These are phyloP conservation scores for Daldinia bambusicola DNA, from an alignment of 495 filamentous ascomycete species.

Conservation along the genomic window DNA sequence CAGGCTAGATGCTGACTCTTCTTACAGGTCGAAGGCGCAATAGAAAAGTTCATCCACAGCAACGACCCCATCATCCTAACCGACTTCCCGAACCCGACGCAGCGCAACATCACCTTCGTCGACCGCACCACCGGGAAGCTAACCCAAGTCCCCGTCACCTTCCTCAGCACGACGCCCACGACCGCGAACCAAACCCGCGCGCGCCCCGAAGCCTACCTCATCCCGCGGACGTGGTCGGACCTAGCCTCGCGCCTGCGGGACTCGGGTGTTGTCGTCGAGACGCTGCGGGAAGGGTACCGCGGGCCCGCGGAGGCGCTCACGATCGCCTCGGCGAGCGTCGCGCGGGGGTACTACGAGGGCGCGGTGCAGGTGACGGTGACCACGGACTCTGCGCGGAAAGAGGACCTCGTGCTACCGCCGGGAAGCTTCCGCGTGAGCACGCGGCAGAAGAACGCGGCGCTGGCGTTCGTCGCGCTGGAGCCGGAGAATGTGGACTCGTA, in stretches of 20 bases:
- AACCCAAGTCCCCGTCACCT: conserved; percentile 43
- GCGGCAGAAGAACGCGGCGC: conserved; percentile 45
- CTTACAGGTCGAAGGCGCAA: conserved; percentile 42
- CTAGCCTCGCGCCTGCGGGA: conserved; percentile 43
- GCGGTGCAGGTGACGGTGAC: conserved; percentile 48
- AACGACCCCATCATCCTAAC: conserved; percentile 45
- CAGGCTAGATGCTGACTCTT: not conserved
- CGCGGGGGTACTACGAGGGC: conserved; percentile 48
- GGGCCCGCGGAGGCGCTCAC: conserved; percentile 45
- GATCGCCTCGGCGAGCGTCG: conserved; percentile 40
- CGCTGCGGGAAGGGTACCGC: conserved; percentile 38
- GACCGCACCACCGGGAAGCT: conserved; percentile 36
- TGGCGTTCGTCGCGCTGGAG: conserved; percentile 48
- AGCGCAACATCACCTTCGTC: conserved; percentile 44
- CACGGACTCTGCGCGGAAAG: conserved; percentile 25
- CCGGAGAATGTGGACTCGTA: conserved; percentile 52
- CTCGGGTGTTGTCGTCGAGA: conserved; percentile 46
- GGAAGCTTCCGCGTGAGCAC: conserved; percentile 43
- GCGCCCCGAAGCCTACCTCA: conserved; percentile 48
- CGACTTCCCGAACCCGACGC: conserved; percentile 38
- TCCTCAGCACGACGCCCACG: conserved; percentile 48
- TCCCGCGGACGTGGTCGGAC: conserved; percentile 47
- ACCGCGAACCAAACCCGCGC: conserved; percentile 47
- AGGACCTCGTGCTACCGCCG: conserved; percentile 38
- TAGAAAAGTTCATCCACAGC: conserved; percentile 41